Evolutionary conservation across 805 yeast genomes (phyloP).

Genomic region (Blastobotrys muscicola): DNA sequence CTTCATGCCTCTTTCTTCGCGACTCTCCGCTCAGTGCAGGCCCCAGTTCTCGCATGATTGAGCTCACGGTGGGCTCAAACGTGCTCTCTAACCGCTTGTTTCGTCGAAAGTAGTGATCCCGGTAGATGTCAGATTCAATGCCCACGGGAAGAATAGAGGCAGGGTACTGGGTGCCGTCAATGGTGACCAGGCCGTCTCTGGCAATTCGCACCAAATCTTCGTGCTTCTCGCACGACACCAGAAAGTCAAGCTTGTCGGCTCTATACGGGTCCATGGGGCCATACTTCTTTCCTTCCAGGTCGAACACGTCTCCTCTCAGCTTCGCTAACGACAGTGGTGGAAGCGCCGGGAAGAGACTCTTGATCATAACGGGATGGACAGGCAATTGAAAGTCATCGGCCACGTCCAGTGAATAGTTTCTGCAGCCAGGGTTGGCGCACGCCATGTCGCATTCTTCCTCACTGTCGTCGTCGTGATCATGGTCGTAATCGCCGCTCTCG

Average conservation of each 20-base stretch:
- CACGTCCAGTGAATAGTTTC: conserved; percentile 1
- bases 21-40: not conserved
- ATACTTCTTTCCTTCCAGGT: not conserved
- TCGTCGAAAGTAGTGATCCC: conserved; percentile 1
- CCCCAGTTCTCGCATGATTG: not conserved
- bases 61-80: no score
- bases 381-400: conserved; percentile 4
- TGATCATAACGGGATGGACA: not conserved
- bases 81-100: not conserved
- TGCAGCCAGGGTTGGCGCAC: conserved; percentile 7
- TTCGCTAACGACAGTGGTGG: not conserved
- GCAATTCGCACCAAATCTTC: not conserved
- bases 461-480: not conserved
- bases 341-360: not conserved
- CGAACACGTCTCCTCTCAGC: not conserved
- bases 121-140: conserved; percentile 1
- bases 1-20: not conserved
- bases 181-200: not conserved
- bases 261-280: not conserved
- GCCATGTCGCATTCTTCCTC: conserved; percentile 1
- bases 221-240: not conserved
- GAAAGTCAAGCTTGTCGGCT: not conserved
- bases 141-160: conserved; percentile 1
- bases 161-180: not conserved
- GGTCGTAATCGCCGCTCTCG: not conserved